Evolutionary conservation across 2,329 filamentous ascomycete genomes (phyloP), one percentile per base, ranked within the genome.

Genomic region (Pyricularia pennisetigena): DNA sequence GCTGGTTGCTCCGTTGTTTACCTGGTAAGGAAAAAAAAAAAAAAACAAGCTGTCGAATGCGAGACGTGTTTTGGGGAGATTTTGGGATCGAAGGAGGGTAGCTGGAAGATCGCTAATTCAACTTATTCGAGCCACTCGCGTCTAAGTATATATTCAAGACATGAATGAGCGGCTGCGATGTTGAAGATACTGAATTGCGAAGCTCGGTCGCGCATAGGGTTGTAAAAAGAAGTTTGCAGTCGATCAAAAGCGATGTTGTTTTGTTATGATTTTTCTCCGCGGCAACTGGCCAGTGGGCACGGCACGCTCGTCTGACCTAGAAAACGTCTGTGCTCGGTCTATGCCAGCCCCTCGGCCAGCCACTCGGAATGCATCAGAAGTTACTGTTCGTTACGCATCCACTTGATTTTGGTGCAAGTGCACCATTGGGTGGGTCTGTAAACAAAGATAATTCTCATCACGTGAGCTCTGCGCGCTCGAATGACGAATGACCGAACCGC

Each of bases 181-280:
- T 61, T 61, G 57, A 24, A 61, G 57, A 61, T 61, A 61, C 57
- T 61, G 57, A 23, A 61, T 61, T 23, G 57, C 23, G 24, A 61
- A 61, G 67, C 66, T 68, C 29, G 68, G 41, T 64, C 64, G 30
- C 49, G 30, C 32, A 64, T 49, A 59, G 35, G 24, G 26, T 64
- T 16, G 67, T 62, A 29, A 59, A 64, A 23, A 23, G 32, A 67
- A 32, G 66, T 68, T 64, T 65, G 68, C 70, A 62, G 65, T 69
- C 70, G 69, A 72, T 73, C 71, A 67, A 69, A 66, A 41, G 64
- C 64, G 30, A 54, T 49, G 29, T 66, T 41, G 71, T 69, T 73
- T 73, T 73, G 72, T 73, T 73, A 72, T 73, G 71, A 71, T 73
- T 71, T 62, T 62, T 62, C 59, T 62, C 59, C 59, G 59, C 59